A percentile compares a stretch with the other conserved stretches of the same genome.
Conservation (phyloP, 306 rosid species). For the Lathyrus sativus region DNA sequence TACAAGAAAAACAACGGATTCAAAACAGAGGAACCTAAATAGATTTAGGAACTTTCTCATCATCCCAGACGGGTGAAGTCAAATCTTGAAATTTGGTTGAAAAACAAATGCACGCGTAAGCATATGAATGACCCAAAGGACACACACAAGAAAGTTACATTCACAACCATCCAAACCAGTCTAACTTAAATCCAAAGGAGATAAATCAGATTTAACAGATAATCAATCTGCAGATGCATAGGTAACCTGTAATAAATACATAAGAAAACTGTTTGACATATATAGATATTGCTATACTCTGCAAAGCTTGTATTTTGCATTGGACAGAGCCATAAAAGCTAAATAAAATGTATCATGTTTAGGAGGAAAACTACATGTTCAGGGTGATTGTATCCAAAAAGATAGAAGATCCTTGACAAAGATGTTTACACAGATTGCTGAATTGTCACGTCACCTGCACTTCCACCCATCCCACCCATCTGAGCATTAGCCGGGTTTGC, state of each 20-base stretch:
- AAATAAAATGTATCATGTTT: slow-evolving; percentile 43
- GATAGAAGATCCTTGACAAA: slow-evolving; percentile 38
- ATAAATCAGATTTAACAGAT: slow-evolving; percentile 29
- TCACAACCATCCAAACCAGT: slow-evolving; percentile 22
- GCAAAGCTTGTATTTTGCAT: slow-evolving; percentile 47
- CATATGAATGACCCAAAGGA: neutral
- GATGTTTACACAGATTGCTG: slow-evolving; percentile 51
- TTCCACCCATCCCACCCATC: slow-evolving; percentile 53
- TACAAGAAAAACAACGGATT: neutral
- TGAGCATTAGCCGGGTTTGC: slow-evolving; percentile 44
- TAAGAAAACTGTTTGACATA: slow-evolving; percentile 34
- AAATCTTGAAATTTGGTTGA: neutral
- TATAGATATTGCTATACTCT: slow-evolving; percentile 48
- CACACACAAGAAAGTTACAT: slow-evolving; percentile 31
- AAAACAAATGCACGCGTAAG: neutral
- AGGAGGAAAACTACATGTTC: slow-evolving; percentile 43
- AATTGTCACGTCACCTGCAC: slow-evolving; percentile 46
- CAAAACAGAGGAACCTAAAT: neutral
- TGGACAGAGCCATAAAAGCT: slow-evolving; percentile 41
- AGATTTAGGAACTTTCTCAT: neutral
- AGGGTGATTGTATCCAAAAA: slow-evolving; percentile 44
- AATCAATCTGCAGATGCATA: slow-evolving; percentile 35
- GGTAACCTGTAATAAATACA: slow-evolving; percentile 41
- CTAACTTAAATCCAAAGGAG: slow-evolving; percentile 24
- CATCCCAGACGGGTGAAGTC: neutral